Evolutionary conservation across 345 rosid genomes (phyloP).

Genomic region (Citrus reticulata): DNA sequence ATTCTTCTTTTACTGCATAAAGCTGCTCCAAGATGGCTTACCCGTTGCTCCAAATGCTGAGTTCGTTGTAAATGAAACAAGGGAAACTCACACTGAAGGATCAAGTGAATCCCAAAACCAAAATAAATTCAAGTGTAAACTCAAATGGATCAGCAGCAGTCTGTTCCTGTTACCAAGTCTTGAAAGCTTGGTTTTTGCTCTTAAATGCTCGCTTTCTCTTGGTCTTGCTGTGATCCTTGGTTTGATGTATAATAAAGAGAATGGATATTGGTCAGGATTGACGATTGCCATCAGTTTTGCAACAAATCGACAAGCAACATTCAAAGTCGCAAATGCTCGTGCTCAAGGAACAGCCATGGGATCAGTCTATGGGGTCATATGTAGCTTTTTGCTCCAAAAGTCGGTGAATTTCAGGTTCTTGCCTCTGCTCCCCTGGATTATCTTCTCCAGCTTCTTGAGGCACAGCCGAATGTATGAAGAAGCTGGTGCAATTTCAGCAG

Average conservation of each 20-base stretch:
- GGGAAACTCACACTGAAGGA: conserved; percentile 9
- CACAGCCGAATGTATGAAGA: conserved; percentile 66
- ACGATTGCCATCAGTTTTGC: conserved; percentile 64
- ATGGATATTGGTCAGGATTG: conserved; percentile 80
- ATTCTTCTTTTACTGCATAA: conserved; percentile 54
- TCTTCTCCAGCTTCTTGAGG: conserved; percentile 49
- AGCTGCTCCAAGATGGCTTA: conserved; percentile 42
- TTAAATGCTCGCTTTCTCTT: conserved; percentile 54
- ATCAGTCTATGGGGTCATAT: conserved; percentile 62
- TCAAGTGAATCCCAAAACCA: conserved; percentile 4
- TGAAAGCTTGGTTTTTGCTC: conserved; percentile 48
- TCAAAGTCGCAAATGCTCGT: conserved; percentile 55
- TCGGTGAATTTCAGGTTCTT: conserved; percentile 41
- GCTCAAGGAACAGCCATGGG: conserved; percentile 77
- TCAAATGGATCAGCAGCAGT: conserved; percentile 16
- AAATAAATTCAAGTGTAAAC: neutral
- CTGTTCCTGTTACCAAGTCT: conserved; percentile 21
- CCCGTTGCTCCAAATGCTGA: conserved; percentile 11
- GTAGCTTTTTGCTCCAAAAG: conserved; percentile 40
- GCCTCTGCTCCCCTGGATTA: conserved; percentile 61
- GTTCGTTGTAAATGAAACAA: neutral
- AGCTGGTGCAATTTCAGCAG: conserved; percentile 56
- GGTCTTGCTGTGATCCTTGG: conserved; percentile 68
- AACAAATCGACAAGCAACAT: conserved; percentile 51
- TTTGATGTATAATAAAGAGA: conserved; percentile 39